Evolutionary conservation across 345 rosid species (phyloP).

Genomic region (Pistacia integerrima): DNA sequence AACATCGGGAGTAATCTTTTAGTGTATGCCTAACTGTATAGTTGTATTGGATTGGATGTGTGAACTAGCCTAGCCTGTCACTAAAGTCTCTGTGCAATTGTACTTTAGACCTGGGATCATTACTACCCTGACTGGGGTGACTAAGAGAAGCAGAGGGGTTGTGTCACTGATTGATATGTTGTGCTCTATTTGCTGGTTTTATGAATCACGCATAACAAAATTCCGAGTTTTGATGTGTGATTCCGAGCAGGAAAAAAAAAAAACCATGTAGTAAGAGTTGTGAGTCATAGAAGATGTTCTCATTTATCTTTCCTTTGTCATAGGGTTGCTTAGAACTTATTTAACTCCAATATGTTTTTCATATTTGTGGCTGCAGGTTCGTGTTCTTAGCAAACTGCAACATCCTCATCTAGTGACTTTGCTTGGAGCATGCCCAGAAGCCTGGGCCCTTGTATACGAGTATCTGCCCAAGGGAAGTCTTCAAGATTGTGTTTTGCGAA

Average conservation of each 20-base stretch:
- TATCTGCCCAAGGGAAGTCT: slow-evolving; percentile 75
- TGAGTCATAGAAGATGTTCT: background rate
- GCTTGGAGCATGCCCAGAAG: slow-evolving; percentile 75
- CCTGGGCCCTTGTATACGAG: slow-evolving; percentile 65
- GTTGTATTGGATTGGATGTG: background rate
- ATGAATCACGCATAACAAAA: background rate
- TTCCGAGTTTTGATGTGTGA: slow-evolving; percentile 4
- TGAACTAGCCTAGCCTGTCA: background rate
- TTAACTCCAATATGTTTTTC: background rate
- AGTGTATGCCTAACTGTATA: background rate
- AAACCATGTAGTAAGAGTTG: background rate
- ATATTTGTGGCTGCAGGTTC: slow-evolving; percentile 45
- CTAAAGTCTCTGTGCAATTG: background rate
- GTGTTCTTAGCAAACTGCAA: slow-evolving; percentile 65
- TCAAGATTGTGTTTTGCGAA: slow-evolving; percentile 50
- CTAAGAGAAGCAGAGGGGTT: background rate
- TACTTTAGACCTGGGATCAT: background rate
- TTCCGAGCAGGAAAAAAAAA: background rate
- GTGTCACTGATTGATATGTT: background rate
- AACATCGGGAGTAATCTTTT: background rate
- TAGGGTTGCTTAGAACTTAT: background rate
- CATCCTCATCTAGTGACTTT: slow-evolving; percentile 74
- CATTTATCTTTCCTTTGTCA: slow-evolving; percentile 2
- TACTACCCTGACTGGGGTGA: background rate
- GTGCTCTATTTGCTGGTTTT: background rate